These are phyloP conservation scores for Tricholoma furcatifolium DNA, from an alignment of 768 basidiomycete species.

Conservation along the genomic window DNA sequence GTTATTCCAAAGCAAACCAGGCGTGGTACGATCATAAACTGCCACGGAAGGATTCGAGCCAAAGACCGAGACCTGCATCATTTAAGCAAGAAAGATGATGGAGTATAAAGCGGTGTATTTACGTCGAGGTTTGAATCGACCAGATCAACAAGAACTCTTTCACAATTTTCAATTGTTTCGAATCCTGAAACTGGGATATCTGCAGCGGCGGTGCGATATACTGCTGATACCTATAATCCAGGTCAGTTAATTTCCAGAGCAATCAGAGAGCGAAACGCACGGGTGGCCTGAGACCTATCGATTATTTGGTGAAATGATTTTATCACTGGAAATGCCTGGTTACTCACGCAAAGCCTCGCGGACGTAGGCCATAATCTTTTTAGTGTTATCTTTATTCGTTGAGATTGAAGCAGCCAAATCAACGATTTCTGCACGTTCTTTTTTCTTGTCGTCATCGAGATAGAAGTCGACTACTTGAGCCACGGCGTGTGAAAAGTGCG, in stretches of 20 bases:
- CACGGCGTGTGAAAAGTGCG: constrained; percentile 55
- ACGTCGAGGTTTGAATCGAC: constrained; percentile 41
- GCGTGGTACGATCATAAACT: constrained; percentile 20
- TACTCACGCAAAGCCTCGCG: constrained; percentile 46
- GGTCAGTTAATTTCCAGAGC: neutral
- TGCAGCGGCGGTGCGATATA: constrained; percentile 36
- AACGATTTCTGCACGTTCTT: constrained; percentile 40
- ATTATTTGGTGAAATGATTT: neutral
- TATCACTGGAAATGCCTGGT: neutral
- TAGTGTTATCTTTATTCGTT: no score
- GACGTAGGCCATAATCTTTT: constrained; percentile 40
- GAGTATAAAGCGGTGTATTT: neutral
- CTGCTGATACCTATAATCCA: constrained; percentile 33
- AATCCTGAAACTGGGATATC: constrained; percentile 24
- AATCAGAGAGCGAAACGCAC: constrained; percentile 17
- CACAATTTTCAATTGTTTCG: constrained; percentile 25
- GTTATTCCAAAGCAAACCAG: constrained; percentile 3
- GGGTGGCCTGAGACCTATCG: constrained; percentile 31
- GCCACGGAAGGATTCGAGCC: constrained; percentile 19
- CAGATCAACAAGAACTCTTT: constrained; percentile 35
- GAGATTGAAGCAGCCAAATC: constrained; percentile 27
- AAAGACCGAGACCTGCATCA: constrained; percentile 22
- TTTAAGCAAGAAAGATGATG: neutral
- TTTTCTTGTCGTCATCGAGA: constrained; percentile 35
- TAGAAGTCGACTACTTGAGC: constrained; percentile 62